Base-by-base conservation (phyloP, 2,329 filamentous ascomycete genomes). In the Calonectria pseudoturangicola region DNA sequence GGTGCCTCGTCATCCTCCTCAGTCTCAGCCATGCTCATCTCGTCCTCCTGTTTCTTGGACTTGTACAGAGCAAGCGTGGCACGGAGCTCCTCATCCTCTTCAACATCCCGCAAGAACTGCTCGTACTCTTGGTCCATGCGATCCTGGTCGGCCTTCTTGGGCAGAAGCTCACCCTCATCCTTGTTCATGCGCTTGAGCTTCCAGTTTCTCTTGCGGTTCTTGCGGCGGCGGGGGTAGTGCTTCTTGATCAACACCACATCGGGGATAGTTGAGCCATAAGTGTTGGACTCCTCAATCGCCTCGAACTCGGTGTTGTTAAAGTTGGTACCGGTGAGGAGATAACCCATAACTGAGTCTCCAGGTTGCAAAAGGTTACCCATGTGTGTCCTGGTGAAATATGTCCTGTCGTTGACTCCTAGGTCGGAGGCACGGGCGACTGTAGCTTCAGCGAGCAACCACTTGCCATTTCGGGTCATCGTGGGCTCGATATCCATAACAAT, bases 241-340 rank as follows among this genome's bases (percentile, higher is more conserved):
- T 99, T 99, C 95, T 98, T 98, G 83, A 99, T 95, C 4, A 99
- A 89, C 8, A 99, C 87, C 0, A 98, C 97, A 80, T 99, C 97
- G 0, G 97, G 97, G 69, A 99, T 94, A 4, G 89, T 92, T 3
- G 92, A 93, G 3, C 91, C 88, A 85, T 97, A 96, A 64, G 93
- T 92, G 83, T 92, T 92, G 66, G 93, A 95, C 64, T 90, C 85
- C 84, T 98, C 95, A 41, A 98, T 89, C 67, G 93, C 94, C 78
- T 98, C 95, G 77, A 93, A 95, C 77, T 97, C 90, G 12, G 90
- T 88, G 82, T 95, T 97, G 89, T 99, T 98, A 89, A 96, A 98
- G 84, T 98, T 98, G 68, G 95, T 93, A 63, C 95, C 96, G 5
- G 92, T 92, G 62, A 99, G 86, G 84, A 98, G 92, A 83, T 98